These are phyloP conservation scores for Spinacia oleracea DNA, from an alignment of 179 eudicot species.

Conservation along the genomic window DNA sequence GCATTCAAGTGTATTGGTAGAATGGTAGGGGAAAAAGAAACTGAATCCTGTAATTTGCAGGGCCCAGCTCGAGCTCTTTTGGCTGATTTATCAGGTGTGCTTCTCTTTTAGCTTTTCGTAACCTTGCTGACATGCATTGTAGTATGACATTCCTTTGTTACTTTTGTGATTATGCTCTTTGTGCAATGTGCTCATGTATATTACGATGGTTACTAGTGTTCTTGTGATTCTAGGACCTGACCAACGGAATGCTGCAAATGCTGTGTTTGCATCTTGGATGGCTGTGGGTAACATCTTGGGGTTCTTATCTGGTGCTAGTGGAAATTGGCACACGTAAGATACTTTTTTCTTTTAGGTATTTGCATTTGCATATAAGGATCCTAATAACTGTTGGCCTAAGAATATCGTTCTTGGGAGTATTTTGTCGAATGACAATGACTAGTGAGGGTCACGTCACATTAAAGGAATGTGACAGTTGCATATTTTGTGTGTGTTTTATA, in stretches of 20 bases:
- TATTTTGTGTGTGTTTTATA: background rate
- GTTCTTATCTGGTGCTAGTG: conserved; percentile 17
- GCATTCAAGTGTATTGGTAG: background rate
- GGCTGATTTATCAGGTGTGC: conserved; percentile 59
- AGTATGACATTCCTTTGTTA: too few relatives aligned
- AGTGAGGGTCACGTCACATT: background rate
- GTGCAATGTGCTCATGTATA: background rate
- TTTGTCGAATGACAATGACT: background rate
- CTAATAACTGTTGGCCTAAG: background rate
- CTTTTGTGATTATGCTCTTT: background rate
- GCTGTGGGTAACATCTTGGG: conserved; percentile 21
- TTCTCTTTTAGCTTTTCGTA: background rate
- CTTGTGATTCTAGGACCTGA: conserved; percentile 10
- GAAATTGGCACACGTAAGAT: conserved; percentile 7
- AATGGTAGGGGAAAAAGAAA: background rate
- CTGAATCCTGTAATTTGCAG: conserved; percentile 36
- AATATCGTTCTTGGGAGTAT: background rate
- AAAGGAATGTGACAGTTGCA: background rate
- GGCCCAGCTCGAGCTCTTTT: conserved; percentile 99
- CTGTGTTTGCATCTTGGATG: conserved; percentile 19
- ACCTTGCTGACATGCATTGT: background rate
- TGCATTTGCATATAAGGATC: background rate
- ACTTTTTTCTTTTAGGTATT: background rate
- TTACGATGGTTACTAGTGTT: conserved; percentile 7
- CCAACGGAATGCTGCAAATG: conserved; percentile 21